Evolutionary conservation across 768 basidiomycete genomes (phyloP).

Genomic region (Podaxis mareebaensis): DNA sequence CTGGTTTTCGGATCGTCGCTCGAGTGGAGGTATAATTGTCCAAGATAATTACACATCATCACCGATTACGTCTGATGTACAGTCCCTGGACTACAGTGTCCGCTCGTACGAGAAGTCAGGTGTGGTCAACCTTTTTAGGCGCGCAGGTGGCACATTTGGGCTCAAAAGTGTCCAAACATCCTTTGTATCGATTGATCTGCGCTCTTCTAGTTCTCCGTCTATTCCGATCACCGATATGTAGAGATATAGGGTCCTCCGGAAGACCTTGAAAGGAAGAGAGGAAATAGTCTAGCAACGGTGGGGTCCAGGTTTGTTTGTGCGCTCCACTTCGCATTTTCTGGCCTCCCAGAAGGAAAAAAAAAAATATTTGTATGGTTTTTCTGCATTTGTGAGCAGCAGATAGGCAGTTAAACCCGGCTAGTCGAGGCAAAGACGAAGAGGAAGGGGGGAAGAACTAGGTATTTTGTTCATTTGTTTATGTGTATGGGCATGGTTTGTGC

Average conservation of each 20-base stretch:
- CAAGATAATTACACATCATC: too few species aligned
- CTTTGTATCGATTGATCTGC: background rate
- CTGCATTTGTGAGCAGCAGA: background rate
- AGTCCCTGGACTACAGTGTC: background rate
- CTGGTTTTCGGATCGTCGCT: background rate
- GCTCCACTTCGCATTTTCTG: background rate
- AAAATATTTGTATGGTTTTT: background rate
- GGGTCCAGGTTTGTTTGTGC: background rate
- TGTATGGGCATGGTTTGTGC: constrained; percentile 46
- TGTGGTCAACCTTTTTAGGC: background rate
- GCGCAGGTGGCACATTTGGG: background rate
- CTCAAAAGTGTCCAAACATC: background rate
- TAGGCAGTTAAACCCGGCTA: too few species aligned
- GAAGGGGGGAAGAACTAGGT: background rate
- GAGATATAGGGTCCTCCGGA: background rate
- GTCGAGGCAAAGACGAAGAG: background rate
- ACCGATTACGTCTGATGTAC: background rate
- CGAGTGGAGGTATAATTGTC: too few species aligned
- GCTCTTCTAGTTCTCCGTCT: background rate
- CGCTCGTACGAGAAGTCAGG: background rate
- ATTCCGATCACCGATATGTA: background rate
- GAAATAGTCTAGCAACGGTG: background rate
- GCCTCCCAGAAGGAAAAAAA: background rate
- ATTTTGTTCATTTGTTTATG: constrained; percentile 39
- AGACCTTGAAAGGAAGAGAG: background rate